Base-by-base conservation (phyloP, 2,329 filamentous ascomycete genomes). In the Neofusicoccum sp. region DNA sequence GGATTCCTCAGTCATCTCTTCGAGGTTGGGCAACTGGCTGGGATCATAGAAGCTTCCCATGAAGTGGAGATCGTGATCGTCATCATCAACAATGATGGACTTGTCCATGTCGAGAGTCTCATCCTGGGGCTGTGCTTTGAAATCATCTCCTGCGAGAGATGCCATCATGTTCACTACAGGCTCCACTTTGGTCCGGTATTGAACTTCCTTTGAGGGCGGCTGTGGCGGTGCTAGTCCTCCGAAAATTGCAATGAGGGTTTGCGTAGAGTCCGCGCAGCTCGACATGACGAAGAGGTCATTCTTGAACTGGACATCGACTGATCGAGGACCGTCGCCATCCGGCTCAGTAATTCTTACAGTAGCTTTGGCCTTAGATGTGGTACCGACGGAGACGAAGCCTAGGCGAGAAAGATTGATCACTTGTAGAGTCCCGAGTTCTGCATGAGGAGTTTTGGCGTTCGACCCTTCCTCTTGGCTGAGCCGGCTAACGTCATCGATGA, bases 191-290 rank as follows among this genome's bases (percentile, higher is more conserved):
- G 93, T 97, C 39, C 91, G 86, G 74, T 96, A 99, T 72, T 95
- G 95, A 67, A 89, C 86, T 68, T 90, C 89, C 65, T 89, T 92
- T 71, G 86, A 94, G 1, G 93, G 92, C 0, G 93, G 89, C 6
- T 87, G 88, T 1, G 95, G 94, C 4, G 94, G 95, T 41, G 89
- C 87, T 4, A 99, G 82, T 0, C 90, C 93, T 70, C 90, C 92
- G 14, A 93, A 79, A 45, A 96, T 84, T 1, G 85, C 84, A 59
- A 97, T 89, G 12, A 99, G 83, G 0, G 95, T 99, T 74, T 97
- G 93, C 0, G 93, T 98, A 1, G 95, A 99, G 76, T 99, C 95
- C 34, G 95, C 95, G 71, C 96, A 99, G 1, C 93, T 96, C 76
- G 99, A 95, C 6, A 99, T 79, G 37, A 99, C 89, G 60, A 99